Evolutionary conservation across 1,284 basidiomycete species (phyloP).

Genomic region (Rhodotorula sp.): DNA sequence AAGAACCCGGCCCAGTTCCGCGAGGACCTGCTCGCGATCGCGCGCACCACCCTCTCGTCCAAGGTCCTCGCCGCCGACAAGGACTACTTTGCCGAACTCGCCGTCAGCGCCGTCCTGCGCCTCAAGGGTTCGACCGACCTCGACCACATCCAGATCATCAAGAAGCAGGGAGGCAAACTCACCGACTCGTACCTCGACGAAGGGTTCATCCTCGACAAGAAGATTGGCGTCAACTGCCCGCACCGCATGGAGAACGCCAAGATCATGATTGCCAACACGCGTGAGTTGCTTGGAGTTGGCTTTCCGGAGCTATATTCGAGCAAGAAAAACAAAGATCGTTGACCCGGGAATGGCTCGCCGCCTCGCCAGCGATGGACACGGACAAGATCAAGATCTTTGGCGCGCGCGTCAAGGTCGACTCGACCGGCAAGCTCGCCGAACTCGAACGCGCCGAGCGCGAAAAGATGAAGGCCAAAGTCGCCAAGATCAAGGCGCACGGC

Average conservation of each 20-base stretch:
- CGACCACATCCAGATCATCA: conserved; percentile 99
- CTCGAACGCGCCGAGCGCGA: conserved; percentile 94
- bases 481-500: conserved; percentile 88
- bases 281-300: conserved; percentile 54
- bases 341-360: neutral
- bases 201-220: conserved; percentile 98
- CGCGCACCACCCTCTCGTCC: conserved; percentile 89
- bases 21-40: conserved; percentile 92
- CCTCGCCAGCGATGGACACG: conserved; percentile 87
- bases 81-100: conserved; percentile 96
- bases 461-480: conserved; percentile 99
- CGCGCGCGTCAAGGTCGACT: conserved; percentile 90
- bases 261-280: conserved; percentile 96
- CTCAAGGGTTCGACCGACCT: conserved; percentile 94
- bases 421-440: conserved; percentile 94
- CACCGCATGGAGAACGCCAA: conserved; percentile 93
- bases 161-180: conserved; percentile 97
- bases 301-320: neutral
- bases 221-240: conserved; percentile 90
- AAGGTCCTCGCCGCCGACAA: conserved; percentile 98
- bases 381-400: conserved; percentile 99
- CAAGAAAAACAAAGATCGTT: too few species aligned
- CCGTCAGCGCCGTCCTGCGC: conserved; percentile 93
- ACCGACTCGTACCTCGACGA: conserved; percentile 98
- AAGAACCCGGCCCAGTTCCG: conserved; percentile 74